phyloP scores from a whole-genome alignment of 73 alveolate species.

The Paramecium pentaurelia region DNA sequence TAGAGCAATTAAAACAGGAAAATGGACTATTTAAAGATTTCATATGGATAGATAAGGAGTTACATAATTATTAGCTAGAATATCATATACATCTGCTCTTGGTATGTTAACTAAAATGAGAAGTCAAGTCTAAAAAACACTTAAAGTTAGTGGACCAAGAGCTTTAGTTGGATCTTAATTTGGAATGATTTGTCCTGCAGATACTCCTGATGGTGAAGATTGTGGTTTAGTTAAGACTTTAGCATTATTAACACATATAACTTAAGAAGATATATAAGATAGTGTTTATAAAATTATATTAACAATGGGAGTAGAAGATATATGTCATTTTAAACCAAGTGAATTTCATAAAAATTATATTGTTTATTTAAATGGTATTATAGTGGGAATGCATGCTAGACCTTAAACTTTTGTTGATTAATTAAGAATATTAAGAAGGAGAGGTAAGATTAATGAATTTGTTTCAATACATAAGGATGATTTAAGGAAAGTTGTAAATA shows the following conservation, averaged over 20 bases:
- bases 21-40: constrained; percentile 97
- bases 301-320: constrained; percentile 95
- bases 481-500: constrained; percentile 70
- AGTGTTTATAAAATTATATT: constrained; percentile 69
- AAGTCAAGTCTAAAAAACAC: constrained; percentile 95
- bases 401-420: constrained; percentile 92
- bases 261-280: constrained; percentile 88
- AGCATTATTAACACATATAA: constrained; percentile 97
- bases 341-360: constrained; percentile 62
- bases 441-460: constrained; percentile 90
- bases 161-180: constrained; percentile 96
- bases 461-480: constrained; percentile 78
- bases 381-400: constrained; percentile 93
- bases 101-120: constrained; percentile 98
- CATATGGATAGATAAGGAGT: constrained; percentile 98
- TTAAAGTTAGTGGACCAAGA: constrained; percentile 98
- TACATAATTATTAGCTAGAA: constrained; percentile 75
- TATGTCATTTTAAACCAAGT: constrained; percentile 74
- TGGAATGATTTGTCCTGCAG: constrained; percentile 99
- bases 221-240: constrained; percentile 98
- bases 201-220: constrained; percentile 99
- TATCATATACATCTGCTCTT: constrained; percentile 83
- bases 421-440: constrained; percentile 85
- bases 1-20: constrained; percentile 95
- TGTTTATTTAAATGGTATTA: constrained; percentile 96